phyloP scores from a whole-genome alignment of 495 filamentous ascomycete genomes.

The Neurospora sp. region DNA sequence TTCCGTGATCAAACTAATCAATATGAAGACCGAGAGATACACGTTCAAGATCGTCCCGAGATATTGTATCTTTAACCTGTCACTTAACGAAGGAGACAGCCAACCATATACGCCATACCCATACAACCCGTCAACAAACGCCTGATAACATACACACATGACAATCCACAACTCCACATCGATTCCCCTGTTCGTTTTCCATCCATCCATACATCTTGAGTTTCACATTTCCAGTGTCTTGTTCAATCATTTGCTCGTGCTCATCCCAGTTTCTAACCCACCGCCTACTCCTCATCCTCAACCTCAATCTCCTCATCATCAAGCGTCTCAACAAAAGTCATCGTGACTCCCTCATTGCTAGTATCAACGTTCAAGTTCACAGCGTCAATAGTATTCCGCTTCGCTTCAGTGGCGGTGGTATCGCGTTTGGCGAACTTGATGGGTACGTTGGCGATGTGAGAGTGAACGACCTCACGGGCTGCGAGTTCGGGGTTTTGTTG shows the following conservation, averaged over 20 bases:
- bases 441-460: slow-evolving; percentile 10
- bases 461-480: slow-evolving; percentile 18
- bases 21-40: neutral
- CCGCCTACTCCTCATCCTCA: slow-evolving; percentile 5
- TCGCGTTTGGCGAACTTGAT: slow-evolving; percentile 19
- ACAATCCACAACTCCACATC: neutral
- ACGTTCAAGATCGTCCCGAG: neutral
- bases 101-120: neutral
- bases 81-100: neutral
- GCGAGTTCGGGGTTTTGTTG: slow-evolving; percentile 21
- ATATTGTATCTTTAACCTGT: neutral
- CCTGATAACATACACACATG: neutral
- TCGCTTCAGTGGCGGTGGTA: neutral
- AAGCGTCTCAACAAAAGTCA: slow-evolving; percentile 39
- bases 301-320: slow-evolving; percentile 30
- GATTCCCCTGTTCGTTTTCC: neutral
- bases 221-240: neutral
- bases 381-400: slow-evolving; percentile 21
- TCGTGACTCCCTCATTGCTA: slow-evolving; percentile 35
- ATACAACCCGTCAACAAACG: neutral
- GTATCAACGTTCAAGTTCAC: slow-evolving; percentile 39
- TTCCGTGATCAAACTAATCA: neutral
- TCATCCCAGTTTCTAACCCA: neutral
- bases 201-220: neutral
- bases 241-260: neutral